A percentile compares a stretch with the other conserved stretches of the same genome.
phyloP scores from a whole-genome alignment of 805 yeast genomes.

The Yarrowia sp. region DNA sequence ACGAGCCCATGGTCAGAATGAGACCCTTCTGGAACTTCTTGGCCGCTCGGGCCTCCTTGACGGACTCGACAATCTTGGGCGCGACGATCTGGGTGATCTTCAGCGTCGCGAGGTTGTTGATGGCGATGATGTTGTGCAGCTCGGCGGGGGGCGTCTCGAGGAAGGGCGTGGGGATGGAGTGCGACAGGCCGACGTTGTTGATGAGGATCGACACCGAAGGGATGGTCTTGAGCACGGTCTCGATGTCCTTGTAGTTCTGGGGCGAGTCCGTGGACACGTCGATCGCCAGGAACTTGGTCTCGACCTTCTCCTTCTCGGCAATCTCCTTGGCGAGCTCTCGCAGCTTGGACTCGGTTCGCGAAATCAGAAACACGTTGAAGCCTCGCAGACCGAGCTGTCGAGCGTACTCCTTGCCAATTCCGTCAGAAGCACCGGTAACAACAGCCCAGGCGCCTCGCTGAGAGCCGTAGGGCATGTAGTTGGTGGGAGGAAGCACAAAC shows the following conservation, averaged over 20 bases:
- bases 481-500: constrained; percentile 53
- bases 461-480: constrained; percentile 71
- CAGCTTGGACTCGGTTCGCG: constrained; percentile 79
- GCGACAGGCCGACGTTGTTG: constrained; percentile 94
- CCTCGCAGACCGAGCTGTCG: constrained; percentile 81
- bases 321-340: constrained; percentile 64
- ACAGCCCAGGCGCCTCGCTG: constrained; percentile 79
- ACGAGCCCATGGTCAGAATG: constrained; percentile 92
- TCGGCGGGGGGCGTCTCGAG: constrained; percentile 73
- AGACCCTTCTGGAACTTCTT: constrained; percentile 49
- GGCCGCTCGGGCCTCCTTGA: constrained; percentile 40
- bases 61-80: constrained; percentile 63
- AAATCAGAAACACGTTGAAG: constrained; percentile 76
- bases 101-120: constrained; percentile 82
- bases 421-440: constrained; percentile 96
- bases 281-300: constrained; percentile 66
- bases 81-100: constrained; percentile 76
- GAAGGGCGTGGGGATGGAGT: constrained; percentile 92
- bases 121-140: constrained; percentile 72
- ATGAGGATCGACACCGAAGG: constrained; percentile 67
- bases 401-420: constrained; percentile 92
- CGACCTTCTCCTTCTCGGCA: constrained; percentile 55
- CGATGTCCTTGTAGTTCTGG: constrained; percentile 55
- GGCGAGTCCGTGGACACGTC: constrained; percentile 69
- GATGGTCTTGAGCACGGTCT: constrained; percentile 47